Percentiles rank a stretch among this genome's conserved stretches.
Conservation (phyloP, 441 rosid genomes). For the Erysimum cheiri region DNA sequence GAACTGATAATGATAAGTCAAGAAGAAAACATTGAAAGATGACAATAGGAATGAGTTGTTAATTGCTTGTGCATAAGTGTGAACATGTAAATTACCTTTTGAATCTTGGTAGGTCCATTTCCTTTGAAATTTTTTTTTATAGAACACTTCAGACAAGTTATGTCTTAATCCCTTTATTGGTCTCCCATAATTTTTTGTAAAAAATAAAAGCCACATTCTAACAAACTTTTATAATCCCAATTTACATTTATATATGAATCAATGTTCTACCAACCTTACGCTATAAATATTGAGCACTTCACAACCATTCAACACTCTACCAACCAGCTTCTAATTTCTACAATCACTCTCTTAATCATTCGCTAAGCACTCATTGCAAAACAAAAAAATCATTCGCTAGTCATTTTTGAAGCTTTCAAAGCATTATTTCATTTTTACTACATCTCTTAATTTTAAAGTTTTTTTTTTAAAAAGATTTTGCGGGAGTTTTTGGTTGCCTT, state of each 20-base stretch:
- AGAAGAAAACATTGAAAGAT: neutral
- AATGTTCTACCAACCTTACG: slow-evolving; percentile 25
- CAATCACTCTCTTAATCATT: slow-evolving; percentile 30
- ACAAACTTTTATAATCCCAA: neutral
- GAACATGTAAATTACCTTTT: slow-evolving; percentile 34
- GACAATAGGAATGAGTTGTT: slow-evolving; percentile 8
- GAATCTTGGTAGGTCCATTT: slow-evolving; percentile 34
- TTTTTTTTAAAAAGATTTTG: neutral
- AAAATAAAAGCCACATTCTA: slow-evolving; percentile 20
- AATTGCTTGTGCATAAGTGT: slow-evolving; percentile 30
- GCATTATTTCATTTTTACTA: slow-evolving; percentile 13
- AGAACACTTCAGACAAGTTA: slow-evolving; percentile 38
- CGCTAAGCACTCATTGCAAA: neutral
- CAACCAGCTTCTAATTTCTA: slow-evolving; percentile 33
- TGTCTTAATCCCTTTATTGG: slow-evolving; percentile 33
- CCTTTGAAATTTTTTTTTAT: slow-evolving; percentile 13
- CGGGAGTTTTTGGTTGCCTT: neutral
- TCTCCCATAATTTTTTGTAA: slow-evolving; percentile 32
- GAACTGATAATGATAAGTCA: slow-evolving; percentile 5
- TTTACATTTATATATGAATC: neutral
- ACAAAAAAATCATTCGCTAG: slow-evolving; percentile 1
- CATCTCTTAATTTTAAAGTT: neutral
- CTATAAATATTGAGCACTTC: slow-evolving; percentile 34
- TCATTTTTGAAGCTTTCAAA: slow-evolving; percentile 23
- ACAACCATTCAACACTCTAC: slow-evolving; percentile 44